phyloP scores from a whole-genome alignment of 2,329 filamentous ascomycete species.

The Simplicillium aogashimaense region DNA sequence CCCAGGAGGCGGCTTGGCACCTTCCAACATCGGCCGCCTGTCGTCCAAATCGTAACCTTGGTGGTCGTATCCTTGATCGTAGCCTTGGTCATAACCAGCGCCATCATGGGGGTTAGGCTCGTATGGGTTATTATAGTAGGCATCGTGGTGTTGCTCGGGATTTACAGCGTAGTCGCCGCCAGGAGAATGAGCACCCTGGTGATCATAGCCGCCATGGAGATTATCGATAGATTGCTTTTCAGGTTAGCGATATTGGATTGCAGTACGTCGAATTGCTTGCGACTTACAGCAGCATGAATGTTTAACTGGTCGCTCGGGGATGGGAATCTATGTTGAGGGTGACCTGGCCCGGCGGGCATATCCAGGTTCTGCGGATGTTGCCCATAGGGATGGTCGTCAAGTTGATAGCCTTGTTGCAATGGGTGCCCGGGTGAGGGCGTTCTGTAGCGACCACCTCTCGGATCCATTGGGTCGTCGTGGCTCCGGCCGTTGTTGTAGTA shows the following conservation, averaged over 20 bases:
- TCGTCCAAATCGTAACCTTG: conserved; percentile 62
- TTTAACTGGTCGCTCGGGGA: conserved; percentile 68
- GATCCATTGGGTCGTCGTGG: conserved; percentile 45
- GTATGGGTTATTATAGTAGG: conserved; percentile 78
- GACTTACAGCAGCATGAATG: conserved; percentile 73
- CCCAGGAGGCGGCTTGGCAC: conserved; percentile 30
- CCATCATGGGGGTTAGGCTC: conserved; percentile 54
- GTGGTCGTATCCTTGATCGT: conserved; percentile 7
- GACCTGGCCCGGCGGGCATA: conserved; percentile 14
- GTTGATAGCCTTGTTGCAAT: conserved; percentile 65
- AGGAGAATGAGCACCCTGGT: conserved; percentile 34
- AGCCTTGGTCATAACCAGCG: conserved; percentile 44
- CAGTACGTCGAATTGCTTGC: neutral
- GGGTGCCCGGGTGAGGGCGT: conserved; percentile 72
- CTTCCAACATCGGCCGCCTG: conserved; percentile 64
- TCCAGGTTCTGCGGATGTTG: conserved; percentile 21
- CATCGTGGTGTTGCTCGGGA: conserved; percentile 78
- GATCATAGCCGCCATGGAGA: conserved; percentile 35
- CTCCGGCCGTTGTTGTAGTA: conserved; percentile 29
- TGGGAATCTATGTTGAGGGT: conserved; percentile 25
- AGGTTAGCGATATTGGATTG: conserved; percentile 1
- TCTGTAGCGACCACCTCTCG: conserved; percentile 38
- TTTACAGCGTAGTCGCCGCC: conserved; percentile 64
- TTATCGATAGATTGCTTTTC: conserved; percentile 42
- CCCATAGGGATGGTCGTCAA: conserved; percentile 67